Evolutionary conservation across 805 yeast species (phyloP).

Genomic region (Wickerhamiella cacticola): DNA sequence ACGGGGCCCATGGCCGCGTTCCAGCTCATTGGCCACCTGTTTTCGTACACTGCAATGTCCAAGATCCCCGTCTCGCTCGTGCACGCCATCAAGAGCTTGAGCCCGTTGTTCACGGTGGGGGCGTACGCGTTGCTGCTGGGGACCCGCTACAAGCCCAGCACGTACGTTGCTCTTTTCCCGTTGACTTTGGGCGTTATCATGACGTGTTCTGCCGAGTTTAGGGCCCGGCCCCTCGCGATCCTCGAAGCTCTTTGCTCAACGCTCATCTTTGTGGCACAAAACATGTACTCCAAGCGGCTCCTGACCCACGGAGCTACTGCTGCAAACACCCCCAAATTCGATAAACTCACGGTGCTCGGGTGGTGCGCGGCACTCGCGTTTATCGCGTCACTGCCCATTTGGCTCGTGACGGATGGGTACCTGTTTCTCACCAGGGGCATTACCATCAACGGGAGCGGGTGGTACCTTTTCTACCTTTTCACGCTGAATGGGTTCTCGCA

Average conservation of each 20-base stretch:
- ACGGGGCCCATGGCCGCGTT: conserved; percentile 92
- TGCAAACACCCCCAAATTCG: conserved; percentile 38
- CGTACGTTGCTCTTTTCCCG: conserved; percentile 72
- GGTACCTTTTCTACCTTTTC: conserved; percentile 35
- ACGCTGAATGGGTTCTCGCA: conserved; percentile 62
- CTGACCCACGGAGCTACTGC: conserved; percentile 36
- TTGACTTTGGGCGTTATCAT: conserved; percentile 76
- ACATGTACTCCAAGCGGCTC: conserved; percentile 74
- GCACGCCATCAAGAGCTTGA: conserved; percentile 83
- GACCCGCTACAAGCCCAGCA: conserved; percentile 44
- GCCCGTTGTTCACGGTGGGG: conserved; percentile 78
- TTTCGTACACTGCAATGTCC: conserved; percentile 85
- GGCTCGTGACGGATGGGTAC: conserved; percentile 48
- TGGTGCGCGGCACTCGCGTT: conserved; percentile 71
- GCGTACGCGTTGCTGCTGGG: conserved; percentile 57
- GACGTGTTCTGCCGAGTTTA: conserved; percentile 34
- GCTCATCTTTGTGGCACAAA: conserved; percentile 69
- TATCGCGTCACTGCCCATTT: conserved; percentile 58
- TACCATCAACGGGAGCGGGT: conserved; percentile 19
- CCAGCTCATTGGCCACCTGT: conserved; percentile 84
- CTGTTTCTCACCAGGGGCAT: conserved; percentile 17
- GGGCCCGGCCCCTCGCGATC: conserved; percentile 49
- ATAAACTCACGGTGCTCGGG: conserved; percentile 66
- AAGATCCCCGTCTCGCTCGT: conserved; percentile 89
- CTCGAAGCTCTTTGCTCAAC: conserved; percentile 55